A percentile compares a stretch with the other conserved stretches of the same genome.
These are phyloP conservation scores for Aureobasidium sp. DNA, from an alignment of 2,329 filamentous ascomycete species.

Conservation along the genomic window DNA sequence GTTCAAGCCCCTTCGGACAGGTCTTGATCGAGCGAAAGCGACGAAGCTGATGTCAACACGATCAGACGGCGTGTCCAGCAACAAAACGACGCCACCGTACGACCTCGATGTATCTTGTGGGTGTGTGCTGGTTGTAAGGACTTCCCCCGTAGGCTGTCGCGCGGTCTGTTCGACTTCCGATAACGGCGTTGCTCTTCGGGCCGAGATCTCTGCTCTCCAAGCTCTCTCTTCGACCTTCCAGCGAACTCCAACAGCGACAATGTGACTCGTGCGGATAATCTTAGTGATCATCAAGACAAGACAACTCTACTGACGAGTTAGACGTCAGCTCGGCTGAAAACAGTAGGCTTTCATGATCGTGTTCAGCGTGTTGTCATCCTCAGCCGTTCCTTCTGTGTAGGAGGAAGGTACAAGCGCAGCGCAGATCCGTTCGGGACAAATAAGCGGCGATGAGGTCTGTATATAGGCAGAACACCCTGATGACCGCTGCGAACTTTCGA, in stretches of 20 bases:
- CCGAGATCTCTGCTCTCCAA: background rate
- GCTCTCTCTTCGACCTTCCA: constrained; percentile 7
- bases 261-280: background rate
- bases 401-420: constrained; percentile 18
- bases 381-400: background rate
- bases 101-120: no score
- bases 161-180: background rate
- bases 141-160: no score
- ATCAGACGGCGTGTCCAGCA: no score
- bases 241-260: background rate
- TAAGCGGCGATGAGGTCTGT: constrained; percentile 13
- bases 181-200: background rate
- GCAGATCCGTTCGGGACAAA: constrained; percentile 1
- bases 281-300: no score
- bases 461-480: constrained; percentile 1
- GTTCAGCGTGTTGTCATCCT: background rate
- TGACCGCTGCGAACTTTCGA: no score
- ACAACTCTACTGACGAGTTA: no score
- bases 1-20: no score
- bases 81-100: no score
- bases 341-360: no score
- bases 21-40: no score
- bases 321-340: background rate
- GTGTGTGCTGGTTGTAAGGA: no score
- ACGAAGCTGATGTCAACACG: no score